A percentile compares a stretch with the other conserved stretches of the same genome.
phyloP scores from a whole-genome alignment of 2,329 filamentous ascomycete genomes.

The Coniella lustricola region DNA sequence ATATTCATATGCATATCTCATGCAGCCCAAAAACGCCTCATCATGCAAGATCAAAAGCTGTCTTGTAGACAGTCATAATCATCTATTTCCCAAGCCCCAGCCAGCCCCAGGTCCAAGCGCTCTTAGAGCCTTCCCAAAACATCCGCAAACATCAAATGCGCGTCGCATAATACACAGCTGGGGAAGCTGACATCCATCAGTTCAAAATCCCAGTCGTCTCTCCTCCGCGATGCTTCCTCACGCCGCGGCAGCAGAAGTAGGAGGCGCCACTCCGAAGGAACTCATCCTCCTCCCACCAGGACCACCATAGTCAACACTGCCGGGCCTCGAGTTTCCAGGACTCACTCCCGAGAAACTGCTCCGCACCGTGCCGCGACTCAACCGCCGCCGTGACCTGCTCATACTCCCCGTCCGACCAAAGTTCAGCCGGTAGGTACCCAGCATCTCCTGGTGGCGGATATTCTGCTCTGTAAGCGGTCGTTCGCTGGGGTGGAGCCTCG shows the following conservation, averaged over 20 bases:
- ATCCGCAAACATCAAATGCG: too few relatives aligned
- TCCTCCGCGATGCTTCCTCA: too few relatives aligned
- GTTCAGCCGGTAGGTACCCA: conserved; percentile 38
- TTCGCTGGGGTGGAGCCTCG: conserved; percentile 35
- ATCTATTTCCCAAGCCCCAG: too few relatives aligned
- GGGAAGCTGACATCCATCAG: too few relatives aligned
- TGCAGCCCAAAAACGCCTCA: not conserved
- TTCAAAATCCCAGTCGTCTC: too few relatives aligned
- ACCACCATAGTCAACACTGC: conserved; percentile 25
- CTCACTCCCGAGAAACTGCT: conserved; percentile 31
- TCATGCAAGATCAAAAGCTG: not conserved
- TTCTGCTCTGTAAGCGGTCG: conserved; percentile 38
- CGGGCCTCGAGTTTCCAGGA: conserved; percentile 35
- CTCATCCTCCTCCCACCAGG: not conserved
- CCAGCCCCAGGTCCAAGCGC: too few relatives aligned
- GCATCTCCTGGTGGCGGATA: conserved; percentile 39
- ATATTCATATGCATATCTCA: too few relatives aligned
- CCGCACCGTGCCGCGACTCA: conserved; percentile 4
- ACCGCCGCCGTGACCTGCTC: too few relatives aligned
- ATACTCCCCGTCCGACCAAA: conserved; percentile 39
- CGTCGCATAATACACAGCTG: too few relatives aligned
- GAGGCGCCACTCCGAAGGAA: too few relatives aligned
- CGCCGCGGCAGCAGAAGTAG: not conserved
- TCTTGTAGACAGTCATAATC: not conserved
- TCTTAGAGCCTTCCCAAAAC: too few relatives aligned